A percentile compares a stretch with the other conserved stretches of the same genome.
Conservation (phyloP, 768 basidiomycete species). For the Amanita fuliginea region DNA sequence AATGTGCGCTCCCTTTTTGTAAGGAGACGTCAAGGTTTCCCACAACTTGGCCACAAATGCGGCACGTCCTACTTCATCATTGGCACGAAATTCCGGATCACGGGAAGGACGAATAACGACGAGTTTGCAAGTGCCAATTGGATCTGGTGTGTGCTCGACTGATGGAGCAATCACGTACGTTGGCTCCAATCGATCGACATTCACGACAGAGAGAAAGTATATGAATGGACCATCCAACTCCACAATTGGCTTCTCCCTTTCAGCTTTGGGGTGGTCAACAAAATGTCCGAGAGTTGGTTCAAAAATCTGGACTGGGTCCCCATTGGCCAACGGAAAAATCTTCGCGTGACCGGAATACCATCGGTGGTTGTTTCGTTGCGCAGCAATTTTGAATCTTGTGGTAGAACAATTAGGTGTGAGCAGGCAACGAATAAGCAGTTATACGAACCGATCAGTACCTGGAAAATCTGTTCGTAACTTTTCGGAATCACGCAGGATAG, state of each 20-base stretch:
- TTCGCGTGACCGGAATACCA: slow-evolving; percentile 58
- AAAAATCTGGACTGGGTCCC: slow-evolving; percentile 44
- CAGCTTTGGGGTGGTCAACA: slow-evolving; percentile 24
- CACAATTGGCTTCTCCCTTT: slow-evolving; percentile 23
- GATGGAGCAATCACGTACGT: slow-evolving; percentile 70
- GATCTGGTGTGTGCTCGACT: slow-evolving; percentile 31
- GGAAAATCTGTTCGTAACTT: slow-evolving; percentile 56
- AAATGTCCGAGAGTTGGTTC: slow-evolving; percentile 41
- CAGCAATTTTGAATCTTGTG: slow-evolving; percentile 77
- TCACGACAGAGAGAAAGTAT: slow-evolving; percentile 77
- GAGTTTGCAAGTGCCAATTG: slow-evolving; percentile 51
- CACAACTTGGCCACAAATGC: slow-evolving; percentile 43
- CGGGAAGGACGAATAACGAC: slow-evolving; percentile 65
- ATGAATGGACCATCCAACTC: slow-evolving; percentile 67
- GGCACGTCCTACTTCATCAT: slow-evolving; percentile 30
- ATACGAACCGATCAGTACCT: slow-evolving; percentile 45
- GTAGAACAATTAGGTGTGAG: neutral
- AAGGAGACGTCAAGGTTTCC: slow-evolving; percentile 55
- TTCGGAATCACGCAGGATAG: slow-evolving; percentile 78
- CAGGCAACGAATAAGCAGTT: neutral
- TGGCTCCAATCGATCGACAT: slow-evolving; percentile 81
- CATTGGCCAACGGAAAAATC: slow-evolving; percentile 36
- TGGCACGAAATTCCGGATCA: slow-evolving; percentile 34
- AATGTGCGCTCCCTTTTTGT: slow-evolving; percentile 66
- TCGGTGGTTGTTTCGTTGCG: slow-evolving; percentile 55